phyloP scores from a whole-genome alignment of 139 green algal species.

The Tetradesmus lagerheimii region DNA sequence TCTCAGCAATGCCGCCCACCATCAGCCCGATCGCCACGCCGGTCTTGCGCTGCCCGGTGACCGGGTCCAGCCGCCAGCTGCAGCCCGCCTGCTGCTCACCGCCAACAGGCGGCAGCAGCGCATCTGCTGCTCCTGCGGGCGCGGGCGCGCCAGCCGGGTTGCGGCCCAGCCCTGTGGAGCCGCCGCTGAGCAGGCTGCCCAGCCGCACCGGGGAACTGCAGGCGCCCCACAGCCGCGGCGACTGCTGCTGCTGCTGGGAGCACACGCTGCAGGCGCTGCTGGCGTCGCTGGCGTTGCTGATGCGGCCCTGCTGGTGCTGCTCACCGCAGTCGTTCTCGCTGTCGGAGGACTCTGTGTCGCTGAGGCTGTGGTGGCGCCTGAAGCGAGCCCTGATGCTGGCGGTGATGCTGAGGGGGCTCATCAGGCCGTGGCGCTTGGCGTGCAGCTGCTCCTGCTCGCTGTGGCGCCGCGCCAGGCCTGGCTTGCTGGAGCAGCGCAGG shows the following conservation, averaged over 20 bases:
- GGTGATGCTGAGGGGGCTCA: slow-evolving; percentile 5
- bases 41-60: slow-evolving; percentile 10
- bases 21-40: slow-evolving; percentile 46
- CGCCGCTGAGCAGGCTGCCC: background rate
- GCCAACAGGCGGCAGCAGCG: background rate
- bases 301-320: background rate
- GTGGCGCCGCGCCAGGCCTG: background rate
- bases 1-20: slow-evolving; percentile 54
- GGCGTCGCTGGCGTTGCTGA: slow-evolving; percentile 6
- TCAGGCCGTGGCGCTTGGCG: background rate
- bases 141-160: background rate
- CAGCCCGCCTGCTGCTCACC: background rate
- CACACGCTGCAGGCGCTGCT: slow-evolving; percentile 14
- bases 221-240: background rate
- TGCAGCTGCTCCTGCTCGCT: background rate
- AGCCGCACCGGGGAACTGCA: background rate
- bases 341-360: slow-evolving; percentile 22
- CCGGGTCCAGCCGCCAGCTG: background rate
- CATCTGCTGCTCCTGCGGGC: background rate
- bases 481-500: background rate
- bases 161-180: background rate
- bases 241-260: background rate
- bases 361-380: slow-evolving; percentile 20
- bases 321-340: background rate
- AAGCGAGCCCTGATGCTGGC: slow-evolving; percentile 1